Base-by-base conservation (phyloP, 441 rosid genomes). In the Gossypium trilobum region DNA sequence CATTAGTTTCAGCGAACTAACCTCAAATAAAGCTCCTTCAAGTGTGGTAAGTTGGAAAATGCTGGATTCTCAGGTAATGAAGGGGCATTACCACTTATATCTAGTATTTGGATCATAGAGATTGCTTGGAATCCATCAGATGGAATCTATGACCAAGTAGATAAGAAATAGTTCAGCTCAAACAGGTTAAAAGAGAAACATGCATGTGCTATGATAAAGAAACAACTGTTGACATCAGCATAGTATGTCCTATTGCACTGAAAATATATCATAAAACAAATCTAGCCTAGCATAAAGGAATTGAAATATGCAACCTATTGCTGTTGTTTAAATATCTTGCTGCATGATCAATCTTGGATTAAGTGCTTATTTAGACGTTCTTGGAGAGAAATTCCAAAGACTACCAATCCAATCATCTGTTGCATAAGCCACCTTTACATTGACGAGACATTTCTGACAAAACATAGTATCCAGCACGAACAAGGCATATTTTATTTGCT, bases 1-100 rank as follows among this genome's bases (percentile, higher is more conserved):
- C 44, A 73, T 20, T 73, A 46, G 33, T 76, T 70, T 64, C 74
- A 51, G 56, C 51, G 58, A n/a, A 73, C 84, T 75, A 64, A 93
- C 98, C 98, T 90, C 71, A 94, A 81, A 79, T 90, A 88, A 79
- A 94, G 92, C 89, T 90, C 97, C 78, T 85, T 85, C 79, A 94
- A 83, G 64, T 81, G 88, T 71, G 80, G 79, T 81, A 94, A 76
- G 82, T 82, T 64, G 5, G 89, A 87, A 84, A 94, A 94, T 68
- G 81, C 79, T n/a, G 92, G 93, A 83, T 76, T 74, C 51, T 75
- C 82, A 1, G 79, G 78, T 17, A 92, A 75, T 9, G 89, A 84
- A 82, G 82, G 81, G 58, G 81, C 85, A 81, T 86, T 90, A 51
- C 91, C 86, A 70, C 97, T 94, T 68, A 94, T 81, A 78, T 94